phyloP scores from a whole-genome alignment of 371 early-diverging fungal genomes.

The Zopfochytrium polystomum region DNA sequence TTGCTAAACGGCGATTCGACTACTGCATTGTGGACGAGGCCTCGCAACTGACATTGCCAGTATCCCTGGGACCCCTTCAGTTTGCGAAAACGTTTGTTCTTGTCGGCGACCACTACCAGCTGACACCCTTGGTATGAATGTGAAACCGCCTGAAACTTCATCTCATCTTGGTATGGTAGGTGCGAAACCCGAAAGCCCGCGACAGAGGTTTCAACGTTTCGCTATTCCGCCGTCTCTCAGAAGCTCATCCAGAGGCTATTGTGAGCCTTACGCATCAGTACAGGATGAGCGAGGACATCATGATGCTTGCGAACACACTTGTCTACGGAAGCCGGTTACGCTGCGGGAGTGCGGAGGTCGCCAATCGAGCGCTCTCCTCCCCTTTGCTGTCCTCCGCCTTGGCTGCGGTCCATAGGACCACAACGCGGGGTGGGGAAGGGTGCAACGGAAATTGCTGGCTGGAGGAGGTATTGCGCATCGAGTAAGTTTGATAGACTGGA shows the following conservation, averaged over 20 bases:
- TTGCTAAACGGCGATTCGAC: constrained; percentile 79
- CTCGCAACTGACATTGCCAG: constrained; percentile 94
- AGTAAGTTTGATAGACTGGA: too few relatives aligned
- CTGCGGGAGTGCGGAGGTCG: constrained; percentile 72
- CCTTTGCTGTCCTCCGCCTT: too few relatives aligned
- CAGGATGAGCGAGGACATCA: constrained; percentile 93
- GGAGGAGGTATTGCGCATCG: too few relatives aligned
- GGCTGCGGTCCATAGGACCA: too few relatives aligned
- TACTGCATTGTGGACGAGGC: constrained; percentile 99
- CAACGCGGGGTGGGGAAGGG: too few relatives aligned
- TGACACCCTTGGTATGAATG: constrained; percentile 83
- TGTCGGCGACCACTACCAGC: constrained; percentile 98
- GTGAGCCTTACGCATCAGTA: constrained; percentile 87
- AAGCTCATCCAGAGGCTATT: constrained; percentile 77
- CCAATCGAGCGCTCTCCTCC: constrained; percentile 52
- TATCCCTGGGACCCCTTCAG: constrained; percentile 89
- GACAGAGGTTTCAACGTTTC: constrained; percentile 43
- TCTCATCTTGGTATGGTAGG: constrained; percentile 32
- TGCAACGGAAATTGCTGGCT: too few relatives aligned
- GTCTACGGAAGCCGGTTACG: constrained; percentile 77
- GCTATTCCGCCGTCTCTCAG: constrained; percentile 76
- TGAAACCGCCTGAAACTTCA: neutral
- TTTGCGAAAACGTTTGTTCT: constrained; percentile 83
- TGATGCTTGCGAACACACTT: constrained; percentile 81
- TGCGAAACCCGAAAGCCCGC: constrained; percentile 53